Percentiles rank a stretch among this genome's conserved stretches.
phyloP scores from a whole-genome alignment of 163 green algal species.

The Coccomyxa subellipsoidea region DNA sequence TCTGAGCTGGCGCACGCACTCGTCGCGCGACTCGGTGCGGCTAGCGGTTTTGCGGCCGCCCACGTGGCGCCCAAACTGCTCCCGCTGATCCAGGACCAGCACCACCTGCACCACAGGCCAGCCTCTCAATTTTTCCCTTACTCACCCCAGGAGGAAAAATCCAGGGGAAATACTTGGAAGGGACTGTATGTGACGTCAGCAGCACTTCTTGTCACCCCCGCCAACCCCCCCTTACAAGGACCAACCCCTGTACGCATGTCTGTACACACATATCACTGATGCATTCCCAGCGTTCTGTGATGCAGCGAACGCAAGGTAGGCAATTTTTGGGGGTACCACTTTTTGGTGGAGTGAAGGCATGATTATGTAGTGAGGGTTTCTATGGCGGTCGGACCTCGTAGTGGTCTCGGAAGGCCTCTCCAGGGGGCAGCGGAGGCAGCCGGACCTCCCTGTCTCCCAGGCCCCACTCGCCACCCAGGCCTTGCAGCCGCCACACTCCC shows the following conservation, averaged over 20 bases:
- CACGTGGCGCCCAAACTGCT: slow-evolving; percentile 41
- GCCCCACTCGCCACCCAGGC: slow-evolving; percentile 16
- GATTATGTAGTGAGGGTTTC: not conserved
- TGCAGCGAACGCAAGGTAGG: too few species aligned
- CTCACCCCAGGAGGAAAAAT: too few species aligned
- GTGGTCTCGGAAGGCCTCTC: slow-evolving; percentile 44
- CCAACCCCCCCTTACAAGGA: too few species aligned
- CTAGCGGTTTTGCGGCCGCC: not conserved
- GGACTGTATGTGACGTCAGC: too few species aligned
- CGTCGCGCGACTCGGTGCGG: not conserved
- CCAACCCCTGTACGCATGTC: too few species aligned
- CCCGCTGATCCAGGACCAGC: slow-evolving; percentile 64
- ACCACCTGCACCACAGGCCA: slow-evolving; percentile 43
- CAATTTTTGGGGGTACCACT: too few species aligned
- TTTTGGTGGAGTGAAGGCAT: too few species aligned
- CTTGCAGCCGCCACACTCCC: slow-evolving; percentile 31
- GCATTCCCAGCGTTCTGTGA: too few species aligned
- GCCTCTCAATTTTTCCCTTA: too few species aligned
- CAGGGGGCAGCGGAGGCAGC: slow-evolving; percentile 53
- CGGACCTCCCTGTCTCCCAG: slow-evolving; percentile 25
- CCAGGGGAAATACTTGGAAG: too few species aligned
- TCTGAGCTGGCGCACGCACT: not conserved
- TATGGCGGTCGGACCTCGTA: slow-evolving; percentile 45
- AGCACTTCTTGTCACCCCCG: too few species aligned
- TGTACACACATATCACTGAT: too few species aligned